Base-by-base conservation (phyloP, 176 grass and related monocot genomes). In the Olyra latifolia region DNA sequence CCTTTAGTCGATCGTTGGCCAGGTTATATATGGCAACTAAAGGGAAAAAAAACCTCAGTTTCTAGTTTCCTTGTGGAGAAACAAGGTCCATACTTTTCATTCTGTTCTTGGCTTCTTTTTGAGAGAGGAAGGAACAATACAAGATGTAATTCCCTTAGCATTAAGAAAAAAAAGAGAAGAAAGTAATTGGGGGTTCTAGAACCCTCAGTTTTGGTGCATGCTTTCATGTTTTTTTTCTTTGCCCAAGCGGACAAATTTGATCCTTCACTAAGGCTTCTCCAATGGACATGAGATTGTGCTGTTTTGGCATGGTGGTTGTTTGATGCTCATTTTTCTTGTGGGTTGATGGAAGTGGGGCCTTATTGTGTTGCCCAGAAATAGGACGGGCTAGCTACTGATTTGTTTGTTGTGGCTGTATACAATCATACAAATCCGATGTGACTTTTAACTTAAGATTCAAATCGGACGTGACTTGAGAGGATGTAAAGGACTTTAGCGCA, bases 51-150 rank as follows among this genome's bases (percentile, higher is more conserved):
- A 74, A 10, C 35, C 9, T 27, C 85, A 64, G 54, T 56, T 76
- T 80, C 56, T 75, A 47, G 82, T 70, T 75, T 38, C 39, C 25
- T 29, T 45, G 76, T 84, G 54, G 45, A 71, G 62, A 80, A 52
- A 72, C 60, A 49, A 76, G 43, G 24, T 40, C 13, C 1, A 75
- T 65, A 80, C 42, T 68, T 80, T 80, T 67, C 17, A 67, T 57
- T 69, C 66, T 80, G 55, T 28, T 88, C 47, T 49, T 75, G 41
- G 29, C 12, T 71, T 39, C 59, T 89, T 80, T 71, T 78, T 38
- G 20, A 11, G 28, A 23, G 19, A 66, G 49, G 55, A 69, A 69
- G 64, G 10, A 39, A 65, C 49, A 67, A 63, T 80, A 50, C 68
- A 77, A 41, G 69, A 65, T 65, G 48, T 79, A 61, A 60, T 46